Conservation (phyloP, 192 early-diverging fungal species). For the Thamnidium elegans region DNA sequence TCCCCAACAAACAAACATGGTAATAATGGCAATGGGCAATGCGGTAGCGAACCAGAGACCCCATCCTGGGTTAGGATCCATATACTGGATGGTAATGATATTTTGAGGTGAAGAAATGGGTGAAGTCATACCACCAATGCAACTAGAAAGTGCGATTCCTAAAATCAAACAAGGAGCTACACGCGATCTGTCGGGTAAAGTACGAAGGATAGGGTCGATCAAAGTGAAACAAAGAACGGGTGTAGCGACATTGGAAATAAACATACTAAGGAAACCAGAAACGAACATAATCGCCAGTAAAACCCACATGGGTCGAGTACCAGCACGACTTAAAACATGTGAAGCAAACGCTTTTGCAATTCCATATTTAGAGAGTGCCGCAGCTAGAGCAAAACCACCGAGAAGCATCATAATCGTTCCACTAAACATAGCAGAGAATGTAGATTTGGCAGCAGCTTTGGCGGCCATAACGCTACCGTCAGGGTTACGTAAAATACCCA, state of each 20-base stretch:
- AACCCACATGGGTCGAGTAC: constrained; percentile 61
- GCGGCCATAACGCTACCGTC: constrained; percentile 38
- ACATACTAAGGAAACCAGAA: constrained; percentile 72
- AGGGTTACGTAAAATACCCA: constrained; percentile 59
- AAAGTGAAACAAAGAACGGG: constrained; percentile 77
- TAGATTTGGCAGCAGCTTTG: constrained; percentile 51
- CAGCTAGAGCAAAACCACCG: constrained; percentile 74
- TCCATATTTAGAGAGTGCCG: constrained; percentile 69
- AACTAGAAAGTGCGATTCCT: constrained; percentile 72
- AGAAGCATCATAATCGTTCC: constrained; percentile 75
- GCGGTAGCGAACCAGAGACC: constrained; percentile 66
- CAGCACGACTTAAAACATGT: constrained; percentile 63
- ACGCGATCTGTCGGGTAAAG: constrained; percentile 52
- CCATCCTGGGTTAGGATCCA: constrained; percentile 68
- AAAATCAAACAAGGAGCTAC: constrained; percentile 68
- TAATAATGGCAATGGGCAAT: constrained; percentile 64
- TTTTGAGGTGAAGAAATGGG: constrained; percentile 81
- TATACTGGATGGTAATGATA: constrained; percentile 72
- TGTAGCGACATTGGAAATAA: constrained; percentile 79
- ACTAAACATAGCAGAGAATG: constrained; percentile 73
- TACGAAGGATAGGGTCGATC: constrained; percentile 68
- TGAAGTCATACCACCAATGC: constrained; percentile 76
- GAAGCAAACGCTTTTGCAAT: constrained; percentile 70
- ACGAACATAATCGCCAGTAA: constrained; percentile 77
- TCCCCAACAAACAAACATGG: constrained; percentile 62